phyloP scores from a whole-genome alignment of 2,329 filamentous ascomycete species.

The Pseudogymnoascus sp. region DNA sequence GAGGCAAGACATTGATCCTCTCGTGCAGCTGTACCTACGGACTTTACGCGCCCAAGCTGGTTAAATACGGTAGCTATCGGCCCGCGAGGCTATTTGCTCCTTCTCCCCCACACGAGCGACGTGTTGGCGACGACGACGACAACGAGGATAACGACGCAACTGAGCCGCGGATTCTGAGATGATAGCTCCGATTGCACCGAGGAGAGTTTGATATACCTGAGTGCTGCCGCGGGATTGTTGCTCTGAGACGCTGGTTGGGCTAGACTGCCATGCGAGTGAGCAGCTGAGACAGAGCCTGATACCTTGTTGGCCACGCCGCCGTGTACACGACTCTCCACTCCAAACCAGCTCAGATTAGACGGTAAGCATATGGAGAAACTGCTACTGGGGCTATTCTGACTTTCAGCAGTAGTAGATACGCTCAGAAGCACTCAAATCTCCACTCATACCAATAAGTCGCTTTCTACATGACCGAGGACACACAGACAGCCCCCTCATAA shows the following conservation, averaged over 20 bases:
- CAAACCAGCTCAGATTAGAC: neutral
- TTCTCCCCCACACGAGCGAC: neutral
- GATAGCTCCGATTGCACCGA: neutral
- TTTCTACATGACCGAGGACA: neutral
- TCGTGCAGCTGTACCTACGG: neutral
- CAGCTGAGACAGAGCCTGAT: neutral
- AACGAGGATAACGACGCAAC: neutral
- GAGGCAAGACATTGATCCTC: neutral
- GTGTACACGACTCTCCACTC: neutral
- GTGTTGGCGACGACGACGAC: neutral
- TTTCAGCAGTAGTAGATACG: neutral
- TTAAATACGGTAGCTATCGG: constrained; percentile 3
- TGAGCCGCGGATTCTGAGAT: neutral
- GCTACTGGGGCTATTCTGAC: neutral
- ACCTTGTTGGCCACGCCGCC: neutral
- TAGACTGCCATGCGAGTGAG: neutral
- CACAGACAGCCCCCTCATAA: neutral
- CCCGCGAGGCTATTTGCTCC: neutral
- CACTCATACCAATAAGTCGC: neutral
- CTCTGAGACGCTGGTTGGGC: neutral
- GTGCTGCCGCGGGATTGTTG: neutral
- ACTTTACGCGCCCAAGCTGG: neutral
- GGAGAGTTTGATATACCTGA: neutral
- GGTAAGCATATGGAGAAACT: neutral
- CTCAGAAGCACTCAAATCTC: neutral